phyloP scores from a whole-genome alignment of 352 stramenopile genomes.

The Phytopythium sindhum region DNA sequence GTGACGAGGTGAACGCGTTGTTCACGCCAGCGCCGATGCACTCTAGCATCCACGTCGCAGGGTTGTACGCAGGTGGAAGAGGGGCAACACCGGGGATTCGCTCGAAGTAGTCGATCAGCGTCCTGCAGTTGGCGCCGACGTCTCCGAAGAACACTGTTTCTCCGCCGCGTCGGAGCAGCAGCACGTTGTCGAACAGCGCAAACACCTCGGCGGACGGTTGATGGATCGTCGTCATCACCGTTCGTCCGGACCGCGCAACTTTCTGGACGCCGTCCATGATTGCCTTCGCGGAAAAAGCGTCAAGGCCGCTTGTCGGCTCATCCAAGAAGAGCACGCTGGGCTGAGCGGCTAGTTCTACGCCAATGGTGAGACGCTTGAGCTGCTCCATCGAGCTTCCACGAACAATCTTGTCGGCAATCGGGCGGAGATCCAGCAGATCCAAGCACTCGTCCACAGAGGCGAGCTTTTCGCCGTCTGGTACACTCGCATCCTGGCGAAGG shows the following conservation, averaged over 20 bases:
- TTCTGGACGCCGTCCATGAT: slow-evolving; percentile 64
- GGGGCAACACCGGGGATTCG: slow-evolving; percentile 28
- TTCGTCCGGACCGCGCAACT: slow-evolving; percentile 64
- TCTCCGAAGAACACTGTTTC: slow-evolving; percentile 54
- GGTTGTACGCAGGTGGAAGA: slow-evolving; percentile 31
- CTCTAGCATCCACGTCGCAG: slow-evolving; percentile 87
- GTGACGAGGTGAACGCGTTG: background rate
- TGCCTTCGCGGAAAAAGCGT: slow-evolving; percentile 60
- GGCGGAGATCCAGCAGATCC: slow-evolving; percentile 66
- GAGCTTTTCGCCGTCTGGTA: slow-evolving; percentile 30
- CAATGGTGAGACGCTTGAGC: slow-evolving; percentile 49
- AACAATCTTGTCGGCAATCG: slow-evolving; percentile 46
- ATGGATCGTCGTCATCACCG: slow-evolving; percentile 59
- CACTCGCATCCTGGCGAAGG: slow-evolving; percentile 48
- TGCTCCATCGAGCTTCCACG: slow-evolving; percentile 43
- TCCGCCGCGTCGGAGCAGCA: slow-evolving; percentile 67
- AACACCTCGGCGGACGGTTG: slow-evolving; percentile 51
- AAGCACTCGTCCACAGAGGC: slow-evolving; percentile 74
- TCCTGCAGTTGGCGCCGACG: slow-evolving; percentile 24
- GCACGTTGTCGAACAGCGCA: slow-evolving; percentile 79
- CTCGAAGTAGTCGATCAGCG: slow-evolving; percentile 53
- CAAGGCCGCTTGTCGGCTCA: slow-evolving; percentile 62
- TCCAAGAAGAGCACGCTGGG: slow-evolving; percentile 53
- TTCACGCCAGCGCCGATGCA: slow-evolving; percentile 45
- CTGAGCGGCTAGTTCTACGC: slow-evolving; percentile 41